Evolutionary conservation across 108 stramenopile genomes (phyloP).

Genomic region (Seminavis robusta): DNA sequence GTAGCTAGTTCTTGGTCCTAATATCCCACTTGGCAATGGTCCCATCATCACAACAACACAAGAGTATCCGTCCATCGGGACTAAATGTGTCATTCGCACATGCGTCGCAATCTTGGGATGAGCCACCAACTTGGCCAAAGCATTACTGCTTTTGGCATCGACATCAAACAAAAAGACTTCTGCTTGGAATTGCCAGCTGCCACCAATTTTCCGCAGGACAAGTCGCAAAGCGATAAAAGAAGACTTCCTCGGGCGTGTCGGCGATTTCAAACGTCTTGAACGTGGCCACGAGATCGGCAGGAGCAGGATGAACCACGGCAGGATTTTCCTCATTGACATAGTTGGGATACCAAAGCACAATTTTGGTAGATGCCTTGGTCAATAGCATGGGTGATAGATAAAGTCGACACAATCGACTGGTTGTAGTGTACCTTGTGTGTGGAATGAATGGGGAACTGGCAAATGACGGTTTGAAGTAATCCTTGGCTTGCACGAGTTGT

Average conservation of each 20-base stretch:
- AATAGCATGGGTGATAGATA: conserved; percentile 62
- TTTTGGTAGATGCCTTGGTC: conserved; percentile 61
- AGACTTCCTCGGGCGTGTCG: background rate
- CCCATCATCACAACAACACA: conserved; percentile 53
- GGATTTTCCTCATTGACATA: conserved; percentile 1
- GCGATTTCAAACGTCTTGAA: background rate
- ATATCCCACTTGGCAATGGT: conserved; percentile 57
- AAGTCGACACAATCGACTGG: conserved; percentile 84
- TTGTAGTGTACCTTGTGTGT: conserved; percentile 69
- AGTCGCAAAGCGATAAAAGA: conserved; percentile 42
- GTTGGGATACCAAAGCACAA: conserved; percentile 81
- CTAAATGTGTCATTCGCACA: conserved; percentile 63
- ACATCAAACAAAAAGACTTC: conserved; percentile 73
- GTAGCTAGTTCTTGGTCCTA: too few relatives aligned
- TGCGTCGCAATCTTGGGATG: conserved; percentile 20
- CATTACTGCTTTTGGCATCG: conserved; percentile 30
- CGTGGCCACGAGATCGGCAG: background rate
- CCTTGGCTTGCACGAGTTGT: too few relatives aligned
- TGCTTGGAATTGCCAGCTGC: conserved; percentile 71
- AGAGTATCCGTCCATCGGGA: conserved; percentile 40
- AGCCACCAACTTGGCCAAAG: conserved; percentile 25
- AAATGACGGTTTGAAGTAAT: conserved; percentile 3
- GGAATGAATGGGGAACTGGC: conserved; percentile 68
- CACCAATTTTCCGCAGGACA: conserved; percentile 34
- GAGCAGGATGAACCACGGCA: background rate